Base-by-base conservation (phyloP, 441 rosid species). In the Pelargonium fulgidum region DNA sequence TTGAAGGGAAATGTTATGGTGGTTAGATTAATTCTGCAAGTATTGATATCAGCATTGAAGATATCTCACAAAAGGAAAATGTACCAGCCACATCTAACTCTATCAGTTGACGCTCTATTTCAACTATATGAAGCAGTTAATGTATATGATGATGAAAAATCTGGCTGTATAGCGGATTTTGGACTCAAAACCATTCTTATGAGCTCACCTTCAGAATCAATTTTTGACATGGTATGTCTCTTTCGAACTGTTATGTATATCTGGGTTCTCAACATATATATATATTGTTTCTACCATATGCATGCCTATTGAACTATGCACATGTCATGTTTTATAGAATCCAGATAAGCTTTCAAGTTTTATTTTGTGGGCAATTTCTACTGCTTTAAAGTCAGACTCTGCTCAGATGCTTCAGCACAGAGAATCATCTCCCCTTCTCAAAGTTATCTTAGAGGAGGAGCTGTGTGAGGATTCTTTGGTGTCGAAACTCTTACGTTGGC, bases 401-500 rank as follows among this genome's bases (percentile, higher is more conserved):
- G 73, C 44, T 62, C 73, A 68, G 72, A 67, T 45, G 54, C 68
- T 69, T 50, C 75, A 67, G 64, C 69, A 64, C 47, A 73, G 69
- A 70, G 80, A 68, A 68, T 74, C 79, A 47, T 67, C 39, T 72
- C 56, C 62, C 68, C 72, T 69, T 76, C 36, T 69, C 17, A 72
- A 64, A 64, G 41, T 52, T 26, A 50, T 74, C 69, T 50, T 72
- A 2, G 80, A 78, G 79, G 85, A 83, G 73, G 72, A 68, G 66
- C 74, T 69, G 62, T 68, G 58, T 33, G 86, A 84, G 62, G 99
- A 94, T 79, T 75, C 80, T 72, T 78, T 87, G 81, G 70, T 78
- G 67, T 85, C 82, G 24, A 94, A 88, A 74, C 89, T 91, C 67
- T 72, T 90, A 69, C 91, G 96, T 20, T 91, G 99, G 99, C 85